Evolutionary conservation across 2,329 filamentous ascomycete species (phyloP).

Genomic region (Parasarocladium wereldwijsianum): DNA sequence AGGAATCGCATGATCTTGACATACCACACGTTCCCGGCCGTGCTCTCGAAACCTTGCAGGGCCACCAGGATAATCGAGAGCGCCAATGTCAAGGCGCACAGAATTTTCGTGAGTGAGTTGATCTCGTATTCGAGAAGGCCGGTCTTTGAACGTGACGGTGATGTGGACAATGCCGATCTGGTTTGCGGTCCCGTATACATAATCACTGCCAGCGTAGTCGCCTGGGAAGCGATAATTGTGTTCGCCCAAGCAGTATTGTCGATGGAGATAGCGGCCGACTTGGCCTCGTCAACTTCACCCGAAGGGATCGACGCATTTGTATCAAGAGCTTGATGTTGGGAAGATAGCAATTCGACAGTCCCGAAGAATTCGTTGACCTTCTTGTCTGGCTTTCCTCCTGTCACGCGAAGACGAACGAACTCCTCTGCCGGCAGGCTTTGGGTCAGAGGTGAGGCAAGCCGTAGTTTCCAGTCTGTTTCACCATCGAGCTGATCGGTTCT

Average conservation of each 20-base stretch:
- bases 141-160: conserved; percentile 82
- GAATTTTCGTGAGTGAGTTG: conserved; percentile 90
- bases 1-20: conserved; percentile 96
- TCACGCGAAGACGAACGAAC: conserved; percentile 54
- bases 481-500: conserved; percentile 94
- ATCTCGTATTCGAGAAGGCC: conserved; percentile 92
- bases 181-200: conserved; percentile 93
- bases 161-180: conserved; percentile 82
- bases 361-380: conserved; percentile 92
- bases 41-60: conserved; percentile 62
- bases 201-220: conserved; percentile 74
- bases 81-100: conserved; percentile 75
- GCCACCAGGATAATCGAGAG: conserved; percentile 82
- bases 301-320: conserved; percentile 16
- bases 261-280: conserved; percentile 66
- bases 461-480: conserved; percentile 96
- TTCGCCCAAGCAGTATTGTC: conserved; percentile 99
- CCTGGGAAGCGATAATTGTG: conserved; percentile 88
- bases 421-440: conserved; percentile 64
- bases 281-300: conserved; percentile 20
- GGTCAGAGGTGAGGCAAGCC: conserved; percentile 72
- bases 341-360: conserved; percentile 62
- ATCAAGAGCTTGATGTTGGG: conserved; percentile 31
- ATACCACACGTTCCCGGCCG: conserved; percentile 65
- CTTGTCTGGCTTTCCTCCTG: conserved; percentile 79